Conservation (phyloP, 495 filamentous ascomycete species). For the Penicillium taxi region DNA sequence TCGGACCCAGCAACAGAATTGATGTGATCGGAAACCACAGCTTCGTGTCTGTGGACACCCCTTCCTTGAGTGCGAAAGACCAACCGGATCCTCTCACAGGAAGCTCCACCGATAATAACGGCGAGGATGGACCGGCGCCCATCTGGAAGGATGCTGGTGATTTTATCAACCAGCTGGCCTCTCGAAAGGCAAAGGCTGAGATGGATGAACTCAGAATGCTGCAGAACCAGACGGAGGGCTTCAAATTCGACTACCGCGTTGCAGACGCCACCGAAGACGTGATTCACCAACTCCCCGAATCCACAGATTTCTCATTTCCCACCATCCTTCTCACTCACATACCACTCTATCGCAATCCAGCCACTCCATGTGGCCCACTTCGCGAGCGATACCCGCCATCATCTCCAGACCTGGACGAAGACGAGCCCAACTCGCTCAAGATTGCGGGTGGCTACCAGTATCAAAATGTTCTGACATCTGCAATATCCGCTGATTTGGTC, state of each 20-base stretch:
- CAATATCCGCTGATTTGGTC: conserved; percentile 64
- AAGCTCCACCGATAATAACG: conserved; percentile 22
- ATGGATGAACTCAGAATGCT: conserved; percentile 33
- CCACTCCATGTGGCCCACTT: conserved; percentile 84
- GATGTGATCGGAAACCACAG: conserved; percentile 93
- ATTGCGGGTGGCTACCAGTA: conserved; percentile 84
- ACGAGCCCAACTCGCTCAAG: conserved; percentile 69
- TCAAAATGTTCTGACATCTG: conserved; percentile 78
- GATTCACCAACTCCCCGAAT: conserved; percentile 16
- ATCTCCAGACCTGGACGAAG: conserved; percentile 52
- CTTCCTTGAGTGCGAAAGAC: conserved; percentile 71
- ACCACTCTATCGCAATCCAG: conserved; percentile 71
- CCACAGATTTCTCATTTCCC: conserved; percentile 50
- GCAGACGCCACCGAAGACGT: conserved; percentile 21
- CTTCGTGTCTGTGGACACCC: conserved; percentile 82
- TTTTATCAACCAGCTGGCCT: conserved; percentile 60
- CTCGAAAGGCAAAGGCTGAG: conserved; percentile 35
- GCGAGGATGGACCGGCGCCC: conserved; percentile 34
- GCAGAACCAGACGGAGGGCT: conserved; percentile 33
- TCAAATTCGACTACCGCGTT: conserved; percentile 43
- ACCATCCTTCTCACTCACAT: conserved; percentile 86
- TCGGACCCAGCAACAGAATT: conserved; percentile 80
- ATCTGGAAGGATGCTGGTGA: conserved; percentile 71
- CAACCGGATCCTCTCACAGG: conserved; percentile 43
- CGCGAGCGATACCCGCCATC: conserved; percentile 74